Conservation (phyloP, 1,284 basidiomycete species). For the Ceratorhiza oryzae-sativae region DNA sequence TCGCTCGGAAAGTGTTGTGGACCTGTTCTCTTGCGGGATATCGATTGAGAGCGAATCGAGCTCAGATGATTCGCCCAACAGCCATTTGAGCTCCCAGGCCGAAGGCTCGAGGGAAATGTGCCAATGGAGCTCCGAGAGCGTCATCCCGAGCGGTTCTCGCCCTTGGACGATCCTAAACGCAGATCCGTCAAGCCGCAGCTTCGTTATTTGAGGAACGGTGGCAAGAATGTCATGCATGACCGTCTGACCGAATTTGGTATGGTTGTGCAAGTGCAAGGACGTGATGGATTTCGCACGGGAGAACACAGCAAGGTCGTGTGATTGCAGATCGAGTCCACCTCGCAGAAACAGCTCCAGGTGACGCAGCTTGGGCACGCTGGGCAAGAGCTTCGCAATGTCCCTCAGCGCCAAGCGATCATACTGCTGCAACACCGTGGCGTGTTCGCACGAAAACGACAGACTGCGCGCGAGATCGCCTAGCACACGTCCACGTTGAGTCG, state of each 20-base stretch:
- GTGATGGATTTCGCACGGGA: slow-evolving; percentile 22
- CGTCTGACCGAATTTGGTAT: slow-evolving; percentile 26
- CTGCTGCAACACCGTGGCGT: not conserved
- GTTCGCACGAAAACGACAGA: slow-evolving; percentile 24
- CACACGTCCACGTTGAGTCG: slow-evolving; percentile 17
- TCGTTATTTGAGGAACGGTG: slow-evolving; percentile 19
- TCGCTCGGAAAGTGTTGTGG: not conserved
- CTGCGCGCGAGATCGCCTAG: slow-evolving; percentile 23
- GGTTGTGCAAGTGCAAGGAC: slow-evolving; percentile 23
- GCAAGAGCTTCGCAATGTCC: slow-evolving; percentile 29
- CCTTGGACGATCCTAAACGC: slow-evolving; percentile 23
- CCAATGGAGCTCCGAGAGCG: slow-evolving; percentile 30
- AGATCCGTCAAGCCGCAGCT: slow-evolving; percentile 21
- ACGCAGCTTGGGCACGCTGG: slow-evolving; percentile 1
- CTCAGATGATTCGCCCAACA: slow-evolving; percentile 21
- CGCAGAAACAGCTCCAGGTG: slow-evolving; percentile 28
- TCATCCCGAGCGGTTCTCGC: slow-evolving; percentile 11
- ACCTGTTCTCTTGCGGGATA: slow-evolving; percentile 5
- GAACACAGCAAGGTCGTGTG: slow-evolving; percentile 7
- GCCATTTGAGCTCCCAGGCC: slow-evolving; percentile 35
- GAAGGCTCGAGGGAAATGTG: slow-evolving; percentile 31
- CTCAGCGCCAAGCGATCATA: slow-evolving; percentile 18
- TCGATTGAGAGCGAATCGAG: slow-evolving; percentile 17
- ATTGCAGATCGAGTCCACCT: slow-evolving; percentile 5
- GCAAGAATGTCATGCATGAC: slow-evolving; percentile 29